Conservation (phyloP, 228 moss, liverwort and hornwort species). For the Sphagnum magellanicum region DNA sequence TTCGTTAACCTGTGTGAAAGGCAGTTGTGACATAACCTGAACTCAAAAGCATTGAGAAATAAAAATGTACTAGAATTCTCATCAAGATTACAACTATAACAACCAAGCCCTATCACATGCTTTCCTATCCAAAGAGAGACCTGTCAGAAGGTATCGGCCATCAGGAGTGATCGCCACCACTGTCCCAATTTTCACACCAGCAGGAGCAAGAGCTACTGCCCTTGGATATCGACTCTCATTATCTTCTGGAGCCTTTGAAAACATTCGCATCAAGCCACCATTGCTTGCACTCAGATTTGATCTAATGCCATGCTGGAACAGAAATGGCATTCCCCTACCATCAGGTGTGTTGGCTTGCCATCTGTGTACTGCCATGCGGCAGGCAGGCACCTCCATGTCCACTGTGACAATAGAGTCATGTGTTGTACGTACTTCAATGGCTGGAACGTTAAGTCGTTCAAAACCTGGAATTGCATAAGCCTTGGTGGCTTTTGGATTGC, state of each 20-base stretch:
- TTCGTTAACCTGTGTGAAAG: too few species aligned
- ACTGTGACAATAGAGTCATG: slow-evolving; percentile 69
- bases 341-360: slow-evolving; percentile 91
- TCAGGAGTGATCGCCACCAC: slow-evolving; percentile 69
- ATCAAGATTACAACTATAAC: too few species aligned
- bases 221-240: slow-evolving; percentile 53
- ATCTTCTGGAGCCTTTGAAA: slow-evolving; percentile 27
- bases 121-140: slow-evolving; percentile 12
- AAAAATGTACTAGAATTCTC: too few species aligned
- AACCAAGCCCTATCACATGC: too few species aligned
- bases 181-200: slow-evolving; percentile 48
- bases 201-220: slow-evolving; percentile 51
- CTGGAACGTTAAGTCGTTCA: slow-evolving; percentile 74
- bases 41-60: too few species aligned
- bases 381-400: slow-evolving; percentile 78
- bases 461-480: slow-evolving; percentile 74
- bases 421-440: slow-evolving; percentile 57
- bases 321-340: slow-evolving; percentile 76
- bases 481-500: slow-evolving; percentile 69
- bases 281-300: slow-evolving; percentile 42
- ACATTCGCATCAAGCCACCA: slow-evolving; percentile 77
- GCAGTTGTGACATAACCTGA: too few species aligned
- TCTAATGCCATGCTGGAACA: slow-evolving; percentile 63
- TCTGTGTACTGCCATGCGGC: slow-evolving; percentile 70
- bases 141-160: slow-evolving; percentile 75